Conservation (phyloP, 345 rosid species). For the Dipteronia dyeriana region DNA sequence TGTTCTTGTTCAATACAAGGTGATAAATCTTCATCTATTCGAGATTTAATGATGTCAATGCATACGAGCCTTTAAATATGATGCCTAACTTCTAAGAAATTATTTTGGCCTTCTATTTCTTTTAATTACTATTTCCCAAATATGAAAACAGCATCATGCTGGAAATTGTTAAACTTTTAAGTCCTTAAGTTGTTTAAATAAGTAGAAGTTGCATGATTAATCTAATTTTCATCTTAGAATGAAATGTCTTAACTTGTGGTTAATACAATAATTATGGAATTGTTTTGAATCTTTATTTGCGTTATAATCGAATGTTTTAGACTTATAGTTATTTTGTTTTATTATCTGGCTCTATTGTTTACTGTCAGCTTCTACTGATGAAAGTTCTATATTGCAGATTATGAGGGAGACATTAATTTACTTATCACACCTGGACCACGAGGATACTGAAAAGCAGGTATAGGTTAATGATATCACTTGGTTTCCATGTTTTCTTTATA, state of each 20-base stretch:
- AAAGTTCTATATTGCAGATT: constrained; percentile 54
- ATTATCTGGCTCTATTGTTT: background rate
- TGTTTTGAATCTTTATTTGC: background rate
- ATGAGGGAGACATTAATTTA: constrained; percentile 98
- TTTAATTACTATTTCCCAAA: background rate
- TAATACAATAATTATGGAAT: background rate
- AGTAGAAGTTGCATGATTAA: constrained; percentile 10
- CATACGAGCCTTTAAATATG: background rate
- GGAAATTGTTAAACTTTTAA: background rate
- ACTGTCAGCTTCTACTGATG: constrained; percentile 12
- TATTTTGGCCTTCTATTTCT: background rate
- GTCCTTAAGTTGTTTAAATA: background rate
- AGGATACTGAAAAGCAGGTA: constrained; percentile 99
- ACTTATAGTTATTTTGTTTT: background rate
- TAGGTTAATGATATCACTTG: background rate
- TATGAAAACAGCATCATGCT: background rate
- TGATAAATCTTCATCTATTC: constrained; percentile 25
- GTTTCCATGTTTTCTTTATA: background rate
- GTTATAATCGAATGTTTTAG: background rate
- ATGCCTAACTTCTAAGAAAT: background rate
- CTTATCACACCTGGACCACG: constrained; percentile 94
- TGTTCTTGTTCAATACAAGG: constrained; percentile 99
- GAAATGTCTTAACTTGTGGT: background rate
- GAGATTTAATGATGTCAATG: background rate
- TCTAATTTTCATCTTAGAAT: background rate